Percentiles rank a stretch among this genome's conserved stretches.
These are phyloP conservation scores for Lactifluus subvellereus DNA, from an alignment of 768 basidiomycete species.

Conservation along the genomic window DNA sequence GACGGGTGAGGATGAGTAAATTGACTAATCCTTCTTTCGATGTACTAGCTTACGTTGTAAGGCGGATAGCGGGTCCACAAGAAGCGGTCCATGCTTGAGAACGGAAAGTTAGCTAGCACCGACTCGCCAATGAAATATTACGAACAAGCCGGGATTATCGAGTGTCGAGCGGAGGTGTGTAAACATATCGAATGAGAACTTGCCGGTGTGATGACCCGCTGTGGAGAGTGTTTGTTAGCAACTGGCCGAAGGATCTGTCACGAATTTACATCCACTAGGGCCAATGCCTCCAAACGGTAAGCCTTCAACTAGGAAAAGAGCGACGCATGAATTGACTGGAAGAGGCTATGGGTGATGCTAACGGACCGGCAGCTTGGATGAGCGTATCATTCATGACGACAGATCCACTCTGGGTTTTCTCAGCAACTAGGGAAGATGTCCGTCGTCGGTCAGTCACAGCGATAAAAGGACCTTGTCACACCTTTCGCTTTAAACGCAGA, in stretches of 20 bases:
- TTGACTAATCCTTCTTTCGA: not conserved
- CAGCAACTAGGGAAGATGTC: constrained; percentile 43
- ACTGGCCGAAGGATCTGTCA: constrained; percentile 2
- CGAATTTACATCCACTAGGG: constrained; percentile 57
- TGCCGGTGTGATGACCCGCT: constrained; percentile 70
- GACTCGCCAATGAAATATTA: not conserved
- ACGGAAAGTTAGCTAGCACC: not conserved
- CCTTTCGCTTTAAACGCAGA: constrained; percentile 55
- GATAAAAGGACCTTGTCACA: constrained; percentile 25
- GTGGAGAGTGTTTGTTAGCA: not conserved
- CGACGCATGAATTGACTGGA: not conserved
- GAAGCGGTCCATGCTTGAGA: constrained; percentile 31
- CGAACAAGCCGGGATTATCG: constrained; percentile 38
- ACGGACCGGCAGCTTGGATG: constrained; percentile 53
- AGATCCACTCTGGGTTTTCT: constrained; percentile 66
- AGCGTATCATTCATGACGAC: constrained; percentile 65
- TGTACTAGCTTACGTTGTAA: constrained; percentile 30
- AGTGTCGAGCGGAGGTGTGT: constrained; percentile 62
- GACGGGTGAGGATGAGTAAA: not conserved
- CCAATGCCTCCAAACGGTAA: constrained; percentile 75
- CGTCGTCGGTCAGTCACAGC: no score
- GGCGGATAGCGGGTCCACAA: constrained; percentile 36
- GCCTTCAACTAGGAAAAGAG: constrained; percentile 41
- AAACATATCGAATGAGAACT: constrained; percentile 71
- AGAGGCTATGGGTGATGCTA: not conserved